Conservation (phyloP, 225 moss, liverwort and hornwort species). For the Polytrichum commune region DNA sequence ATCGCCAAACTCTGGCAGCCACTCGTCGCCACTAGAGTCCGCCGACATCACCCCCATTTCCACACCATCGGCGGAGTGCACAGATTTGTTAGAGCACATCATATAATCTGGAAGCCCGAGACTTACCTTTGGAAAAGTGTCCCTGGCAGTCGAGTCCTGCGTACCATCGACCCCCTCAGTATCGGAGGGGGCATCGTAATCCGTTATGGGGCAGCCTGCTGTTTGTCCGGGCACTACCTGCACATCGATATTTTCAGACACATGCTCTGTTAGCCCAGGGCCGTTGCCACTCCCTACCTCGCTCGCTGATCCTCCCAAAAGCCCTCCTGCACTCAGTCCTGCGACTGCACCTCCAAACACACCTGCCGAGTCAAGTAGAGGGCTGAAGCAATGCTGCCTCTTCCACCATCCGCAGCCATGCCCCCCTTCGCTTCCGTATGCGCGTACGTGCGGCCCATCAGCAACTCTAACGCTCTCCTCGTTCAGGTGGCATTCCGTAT, state of each 20-base stretch:
- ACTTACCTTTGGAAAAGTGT: no score
- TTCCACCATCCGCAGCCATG: not conserved
- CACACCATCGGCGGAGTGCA: not conserved
- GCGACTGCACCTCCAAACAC: not conserved
- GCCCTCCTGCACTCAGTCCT: not conserved
- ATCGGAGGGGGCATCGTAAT: not conserved
- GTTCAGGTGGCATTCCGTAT: no score
- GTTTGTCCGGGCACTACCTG: not conserved
- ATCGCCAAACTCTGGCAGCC: not conserved
- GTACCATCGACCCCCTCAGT: no score
- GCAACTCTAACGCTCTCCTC: no score
- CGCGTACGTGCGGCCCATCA: not conserved
- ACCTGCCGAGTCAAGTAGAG: no score
- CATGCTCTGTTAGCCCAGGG: not conserved
- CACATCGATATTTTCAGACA: not conserved
- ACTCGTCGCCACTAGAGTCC: not conserved
- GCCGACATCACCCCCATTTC: not conserved
- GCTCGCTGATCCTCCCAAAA: not conserved
- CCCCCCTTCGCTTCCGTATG: not conserved
- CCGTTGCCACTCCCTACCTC: not conserved
- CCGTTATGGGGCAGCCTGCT: not conserved
- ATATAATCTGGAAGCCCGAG: not conserved
- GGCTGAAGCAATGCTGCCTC: not conserved
- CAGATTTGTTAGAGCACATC: not conserved
- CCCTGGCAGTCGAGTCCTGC: no score